Conservation (phyloP, 768 basidiomycete genomes). For the Pholiota microspora region DNA sequence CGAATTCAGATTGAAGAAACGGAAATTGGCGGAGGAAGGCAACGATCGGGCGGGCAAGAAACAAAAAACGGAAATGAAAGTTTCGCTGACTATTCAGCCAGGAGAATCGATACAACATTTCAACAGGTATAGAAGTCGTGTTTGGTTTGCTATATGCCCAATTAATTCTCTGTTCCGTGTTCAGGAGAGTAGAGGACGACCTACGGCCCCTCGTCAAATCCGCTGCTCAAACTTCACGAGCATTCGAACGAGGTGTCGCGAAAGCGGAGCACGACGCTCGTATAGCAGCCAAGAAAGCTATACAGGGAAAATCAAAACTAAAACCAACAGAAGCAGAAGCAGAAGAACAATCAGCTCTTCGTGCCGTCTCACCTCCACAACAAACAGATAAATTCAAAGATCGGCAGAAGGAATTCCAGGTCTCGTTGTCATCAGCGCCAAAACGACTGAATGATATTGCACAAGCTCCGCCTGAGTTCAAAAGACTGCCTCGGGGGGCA, state of each 20-base stretch:
- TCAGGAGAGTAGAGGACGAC: slow-evolving; percentile 70
- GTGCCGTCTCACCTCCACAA: slow-evolving; percentile 11
- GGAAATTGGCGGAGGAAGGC: slow-evolving; percentile 30
- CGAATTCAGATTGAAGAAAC: slow-evolving; percentile 51
- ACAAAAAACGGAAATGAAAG: slow-evolving; percentile 28
- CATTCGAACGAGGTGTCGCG: slow-evolving; percentile 42
- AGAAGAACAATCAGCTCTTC: slow-evolving; percentile 9
- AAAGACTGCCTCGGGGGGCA: slow-evolving; percentile 51
- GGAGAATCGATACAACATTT: slow-evolving; percentile 77
- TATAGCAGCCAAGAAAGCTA: slow-evolving; percentile 19
- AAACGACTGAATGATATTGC: slow-evolving; percentile 71
- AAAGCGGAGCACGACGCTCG: slow-evolving; percentile 38
- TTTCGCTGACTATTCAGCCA: slow-evolving; percentile 47
- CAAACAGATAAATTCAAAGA: slow-evolving; percentile 24
- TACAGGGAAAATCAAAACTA: slow-evolving; percentile 18
- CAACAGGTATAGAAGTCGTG: slow-evolving; percentile 60
- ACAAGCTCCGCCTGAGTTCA: slow-evolving; percentile 64
- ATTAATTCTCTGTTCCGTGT: neutral
- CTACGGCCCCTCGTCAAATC: slow-evolving; percentile 64
- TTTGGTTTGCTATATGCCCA: too few relatives aligned
- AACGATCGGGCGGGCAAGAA: slow-evolving; percentile 26
- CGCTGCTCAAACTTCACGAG: slow-evolving; percentile 58
- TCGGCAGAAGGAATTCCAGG: slow-evolving; percentile 48
- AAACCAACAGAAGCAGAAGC: slow-evolving; percentile 15
- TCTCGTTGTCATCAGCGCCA: slow-evolving; percentile 51